These are phyloP conservation scores for Echinochloa phyllopogon DNA, from an alignment of 176 grass and related monocot species.

Conservation along the genomic window DNA sequence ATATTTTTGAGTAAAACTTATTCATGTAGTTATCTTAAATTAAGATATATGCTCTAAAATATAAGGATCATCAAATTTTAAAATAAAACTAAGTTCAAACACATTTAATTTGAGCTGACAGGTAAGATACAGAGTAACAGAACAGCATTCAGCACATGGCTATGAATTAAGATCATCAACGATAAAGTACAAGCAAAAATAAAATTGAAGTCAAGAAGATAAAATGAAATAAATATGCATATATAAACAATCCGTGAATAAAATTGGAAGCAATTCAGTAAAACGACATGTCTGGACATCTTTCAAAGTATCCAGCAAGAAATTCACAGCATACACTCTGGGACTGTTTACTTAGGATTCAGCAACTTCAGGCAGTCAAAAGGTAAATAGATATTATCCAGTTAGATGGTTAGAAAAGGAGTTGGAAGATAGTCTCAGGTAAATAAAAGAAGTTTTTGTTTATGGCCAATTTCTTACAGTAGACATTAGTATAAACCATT, in stretches of 20 bases:
- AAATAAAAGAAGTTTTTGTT: background rate
- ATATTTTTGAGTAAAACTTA: background rate
- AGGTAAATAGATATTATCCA: background rate
- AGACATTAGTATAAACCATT: background rate
- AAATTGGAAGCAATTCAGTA: background rate
- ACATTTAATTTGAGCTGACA: background rate
- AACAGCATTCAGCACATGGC: background rate
- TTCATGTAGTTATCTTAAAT: background rate
- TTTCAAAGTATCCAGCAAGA: background rate
- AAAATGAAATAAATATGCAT: background rate
- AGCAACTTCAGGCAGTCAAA: background rate
- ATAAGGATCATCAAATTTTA: background rate
- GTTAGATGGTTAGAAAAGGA: background rate
- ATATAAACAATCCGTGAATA: background rate
- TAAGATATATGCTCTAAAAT: slow-evolving; percentile 8
- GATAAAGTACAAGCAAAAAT: slow-evolving; percentile 7
- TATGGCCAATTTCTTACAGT: background rate
- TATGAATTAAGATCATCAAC: background rate
- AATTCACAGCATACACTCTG: background rate
- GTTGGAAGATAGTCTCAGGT: background rate
- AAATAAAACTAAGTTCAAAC: background rate
- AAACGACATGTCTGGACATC: background rate
- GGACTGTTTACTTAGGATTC: background rate
- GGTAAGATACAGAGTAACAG: background rate
- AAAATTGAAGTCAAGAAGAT: background rate